phyloP scores from a whole-genome alignment of 179 eudicot genomes.

The Silene vulgaris region DNA sequence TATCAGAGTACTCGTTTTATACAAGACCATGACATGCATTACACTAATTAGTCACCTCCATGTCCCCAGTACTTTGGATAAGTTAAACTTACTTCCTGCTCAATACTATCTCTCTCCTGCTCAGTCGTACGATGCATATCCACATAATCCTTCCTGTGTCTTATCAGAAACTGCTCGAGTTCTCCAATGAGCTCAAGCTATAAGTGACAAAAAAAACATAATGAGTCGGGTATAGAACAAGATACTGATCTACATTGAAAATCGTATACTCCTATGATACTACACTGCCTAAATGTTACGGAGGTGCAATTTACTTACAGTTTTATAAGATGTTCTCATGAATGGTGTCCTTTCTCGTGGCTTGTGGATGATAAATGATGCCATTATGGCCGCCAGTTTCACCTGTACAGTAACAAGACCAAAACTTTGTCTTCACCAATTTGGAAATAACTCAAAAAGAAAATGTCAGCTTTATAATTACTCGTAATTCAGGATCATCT shows the following conservation, averaged over 20 bases:
- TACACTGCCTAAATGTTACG: not conserved
- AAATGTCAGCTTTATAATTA: not conserved
- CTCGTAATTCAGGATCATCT: too few species aligned
- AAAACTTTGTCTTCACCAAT: conserved; percentile 4
- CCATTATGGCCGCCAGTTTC: conserved; percentile 75
- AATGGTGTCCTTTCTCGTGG: conserved; percentile 70
- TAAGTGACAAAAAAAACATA: conserved; percentile 15
- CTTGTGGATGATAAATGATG: conserved; percentile 86
- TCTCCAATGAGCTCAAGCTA: conserved; percentile 85
- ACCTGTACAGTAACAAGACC: conserved; percentile 41
- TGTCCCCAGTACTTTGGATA: not conserved
- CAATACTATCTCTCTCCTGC: conserved; percentile 89
- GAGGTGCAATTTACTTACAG: conserved; percentile 37
- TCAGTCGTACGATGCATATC: conserved; percentile 89
- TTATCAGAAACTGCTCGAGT: conserved; percentile 62
- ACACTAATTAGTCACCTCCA: not conserved
- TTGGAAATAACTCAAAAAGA: not conserved
- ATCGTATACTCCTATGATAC: not conserved
- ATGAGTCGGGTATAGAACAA: conserved; percentile 13
- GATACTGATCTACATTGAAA: not conserved
- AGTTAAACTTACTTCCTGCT: conserved; percentile 71
- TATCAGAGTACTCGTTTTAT: conserved; percentile 13
- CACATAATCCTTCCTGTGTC: conserved; percentile 85
- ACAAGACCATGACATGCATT: not conserved
- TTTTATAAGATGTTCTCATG: conserved; percentile 70